Percentiles rank a stretch among this genome's conserved stretches.
Conservation (phyloP, 352 stramenopile genomes). For the Phytophthora ohioensis region DNA sequence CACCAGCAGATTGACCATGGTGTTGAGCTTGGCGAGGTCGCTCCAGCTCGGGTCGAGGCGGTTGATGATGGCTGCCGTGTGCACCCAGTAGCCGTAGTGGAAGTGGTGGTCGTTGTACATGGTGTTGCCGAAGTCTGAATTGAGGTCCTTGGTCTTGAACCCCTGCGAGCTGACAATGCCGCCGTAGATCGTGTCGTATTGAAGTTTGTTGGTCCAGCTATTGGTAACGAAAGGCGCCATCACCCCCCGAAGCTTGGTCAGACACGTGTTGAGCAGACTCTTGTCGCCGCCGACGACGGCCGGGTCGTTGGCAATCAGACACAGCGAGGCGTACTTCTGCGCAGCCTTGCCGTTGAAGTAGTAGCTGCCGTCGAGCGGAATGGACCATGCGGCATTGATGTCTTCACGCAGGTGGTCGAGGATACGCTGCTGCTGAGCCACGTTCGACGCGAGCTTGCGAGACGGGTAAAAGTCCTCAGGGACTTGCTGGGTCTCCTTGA, state of each 20-base stretch:
- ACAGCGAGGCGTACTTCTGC: constrained; percentile 70
- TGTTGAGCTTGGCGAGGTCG: constrained; percentile 48
- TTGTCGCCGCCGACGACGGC: constrained; percentile 49
- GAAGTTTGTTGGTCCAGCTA: constrained; percentile 54
- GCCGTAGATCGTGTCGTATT: constrained; percentile 65
- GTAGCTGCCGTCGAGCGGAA: constrained; percentile 63
- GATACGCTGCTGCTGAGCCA: constrained; percentile 50
- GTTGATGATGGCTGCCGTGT: constrained; percentile 59
- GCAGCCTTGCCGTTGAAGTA: constrained; percentile 75
- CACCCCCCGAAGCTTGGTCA: constrained; percentile 48
- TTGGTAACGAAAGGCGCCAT: constrained; percentile 61
- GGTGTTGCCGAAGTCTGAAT: constrained; percentile 77
- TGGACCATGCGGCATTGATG: constrained; percentile 53
- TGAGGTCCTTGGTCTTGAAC: constrained; percentile 61
- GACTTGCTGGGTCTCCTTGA: constrained; percentile 54
- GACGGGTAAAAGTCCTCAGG: constrained; percentile 59
- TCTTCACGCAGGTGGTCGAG: constrained; percentile 52
- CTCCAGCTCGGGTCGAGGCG: constrained; percentile 53
- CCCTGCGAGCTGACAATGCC: constrained; percentile 63
- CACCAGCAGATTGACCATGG: constrained; percentile 47
- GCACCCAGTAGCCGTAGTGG: constrained; percentile 80
- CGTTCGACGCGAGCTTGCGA: constrained; percentile 36
- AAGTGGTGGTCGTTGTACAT: constrained; percentile 86
- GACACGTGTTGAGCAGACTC: constrained; percentile 49
- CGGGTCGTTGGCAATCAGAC: constrained; percentile 62